Evolutionary conservation across 352 stramenopile genomes (phyloP), one percentile per base, ranked within the genome.

Genomic region (Pseudoperonospora humuli): DNA sequence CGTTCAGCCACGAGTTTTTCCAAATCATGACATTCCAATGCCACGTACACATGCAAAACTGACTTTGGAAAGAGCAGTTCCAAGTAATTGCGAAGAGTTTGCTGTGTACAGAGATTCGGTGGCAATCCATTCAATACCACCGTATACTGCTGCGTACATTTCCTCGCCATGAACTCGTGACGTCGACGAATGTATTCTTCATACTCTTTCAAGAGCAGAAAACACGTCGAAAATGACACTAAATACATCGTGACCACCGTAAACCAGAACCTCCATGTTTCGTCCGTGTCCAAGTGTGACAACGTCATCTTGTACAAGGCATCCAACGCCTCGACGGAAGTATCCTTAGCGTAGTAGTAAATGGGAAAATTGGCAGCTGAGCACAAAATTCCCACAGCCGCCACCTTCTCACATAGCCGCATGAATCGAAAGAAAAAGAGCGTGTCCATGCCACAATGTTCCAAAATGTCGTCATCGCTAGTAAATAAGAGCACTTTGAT

Each of bases 401-500:
- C 74, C 3, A 92, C 52, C 44, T 92, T 92, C 36, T 86, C 68
- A 37, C 72, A 79, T 3, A 92, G 35, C 5, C 70, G 50, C 44
- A 89, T 8, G 29, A 92, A 88, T 18, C 79, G 79, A 25, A 92
- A 47, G 23, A 86, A 85, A 50, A 88, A 85, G 20, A 92, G 64
- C 45, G 79, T 86, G 52, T 89, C 76, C 49, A 92, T 71, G 6
- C 79, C 79, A 42, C 79, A 89, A 11, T 65, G 53, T 43, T 83
- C 63, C 26, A 89, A 54, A 2, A 92, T 37, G 2, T 71, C 68
- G 36, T 92, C 77, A 57, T 92, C 80, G 18, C 64, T 71, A 5
- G 67, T 75, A 13, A 42, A 54, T 43, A 81, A 83, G 20, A 87
- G 56, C 29, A 75, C 50, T 34, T 45, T 61, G 13, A 87, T 45